Evolutionary conservation across 805 yeast species (phyloP), one percentile per base, ranked within the genome.

Genomic region (Naumovozyma baii): DNA sequence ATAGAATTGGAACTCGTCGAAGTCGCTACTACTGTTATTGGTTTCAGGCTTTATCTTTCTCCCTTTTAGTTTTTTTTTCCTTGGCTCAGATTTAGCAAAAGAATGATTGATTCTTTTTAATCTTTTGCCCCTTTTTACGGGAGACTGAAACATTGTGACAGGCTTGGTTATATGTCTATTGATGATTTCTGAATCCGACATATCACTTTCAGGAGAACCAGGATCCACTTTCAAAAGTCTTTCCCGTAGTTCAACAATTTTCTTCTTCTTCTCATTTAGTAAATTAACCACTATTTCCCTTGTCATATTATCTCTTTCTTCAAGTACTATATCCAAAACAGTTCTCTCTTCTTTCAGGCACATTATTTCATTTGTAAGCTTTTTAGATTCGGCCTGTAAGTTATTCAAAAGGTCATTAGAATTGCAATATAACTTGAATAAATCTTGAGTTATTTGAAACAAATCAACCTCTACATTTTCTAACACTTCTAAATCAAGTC

Each of bases 181-280:
- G 3, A 55, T 44, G 4, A 46, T 29, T 3, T 42, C 43, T 3
- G 48, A 39, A 36, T 55, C 61, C 4, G 42, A 28, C 14, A 33
- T 31, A 17, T 36, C 39, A 13, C 33, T 38, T 2, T 36, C 34
- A 3, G 37, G 36, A 10, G 22, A 8, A 17, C 25, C 20, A 12
- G 34, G 40, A 28, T 38, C 32, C 1, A 12, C 33, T n/a, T 36
- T 32, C 17, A 55, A 34, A 33, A 37, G 39, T 5, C 34, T 31
- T 22, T 47, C 37, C 5, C 15, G 15, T 18, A 55, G 41, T 16
- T 50, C 48, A 1, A 34, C 20, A 2, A 55, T 55, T 34, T 47
- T 52, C 18, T 19, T 37, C 26, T 58, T 58, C 43, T 58, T 58
- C 26, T 52, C 55, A 39, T 57, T 57, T 31, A 58, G 35, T 15